These are phyloP conservation scores for Sporormia fimetaria DNA, from an alignment of 495 filamentous ascomycete genomes.

Conservation along the genomic window DNA sequence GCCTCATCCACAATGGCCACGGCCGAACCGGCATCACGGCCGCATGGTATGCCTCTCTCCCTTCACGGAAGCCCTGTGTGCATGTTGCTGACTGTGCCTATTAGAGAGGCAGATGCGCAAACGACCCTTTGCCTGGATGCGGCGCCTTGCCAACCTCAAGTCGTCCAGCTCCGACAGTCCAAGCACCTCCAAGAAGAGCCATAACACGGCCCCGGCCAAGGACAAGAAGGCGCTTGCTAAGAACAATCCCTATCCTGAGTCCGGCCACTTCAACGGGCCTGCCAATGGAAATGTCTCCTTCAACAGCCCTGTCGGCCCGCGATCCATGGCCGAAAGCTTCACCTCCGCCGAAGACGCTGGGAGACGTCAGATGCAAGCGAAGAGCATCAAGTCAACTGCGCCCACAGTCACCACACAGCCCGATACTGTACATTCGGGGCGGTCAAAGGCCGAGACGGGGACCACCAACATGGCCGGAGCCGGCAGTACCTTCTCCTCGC, in stretches of 20 bases:
- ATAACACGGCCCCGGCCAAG: constrained; percentile 37
- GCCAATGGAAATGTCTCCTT: constrained; percentile 50
- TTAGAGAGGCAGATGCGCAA: constrained; percentile 57
- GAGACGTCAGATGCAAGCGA: constrained; percentile 39
- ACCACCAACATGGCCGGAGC: constrained; percentile 58
- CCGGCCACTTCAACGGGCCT: constrained; percentile 40
- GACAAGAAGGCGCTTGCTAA: constrained; percentile 52
- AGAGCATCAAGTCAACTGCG: constrained; percentile 58
- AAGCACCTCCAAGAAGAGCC: constrained; percentile 41
- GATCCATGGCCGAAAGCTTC: constrained; percentile 34
- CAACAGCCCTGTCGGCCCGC: constrained; percentile 35
- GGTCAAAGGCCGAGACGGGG: constrained; percentile 66
- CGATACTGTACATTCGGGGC: constrained; percentile 61
- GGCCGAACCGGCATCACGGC: constrained; percentile 50
- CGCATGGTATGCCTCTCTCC: constrained; percentile 47
- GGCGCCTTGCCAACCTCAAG: constrained; percentile 81
- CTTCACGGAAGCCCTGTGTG: neutral
- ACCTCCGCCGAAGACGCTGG: constrained; percentile 37
- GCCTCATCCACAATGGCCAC: constrained; percentile 47
- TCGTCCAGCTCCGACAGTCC: constrained; percentile 44
- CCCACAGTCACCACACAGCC: constrained; percentile 73
- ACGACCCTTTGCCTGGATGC: constrained; percentile 88
- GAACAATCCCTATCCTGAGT: constrained; percentile 78
- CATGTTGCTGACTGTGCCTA: constrained; percentile 15
- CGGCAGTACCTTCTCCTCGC: constrained; percentile 86